Base-by-base conservation (phyloP, 192 early-diverging fungal species). In the Podila epicladia region DNA sequence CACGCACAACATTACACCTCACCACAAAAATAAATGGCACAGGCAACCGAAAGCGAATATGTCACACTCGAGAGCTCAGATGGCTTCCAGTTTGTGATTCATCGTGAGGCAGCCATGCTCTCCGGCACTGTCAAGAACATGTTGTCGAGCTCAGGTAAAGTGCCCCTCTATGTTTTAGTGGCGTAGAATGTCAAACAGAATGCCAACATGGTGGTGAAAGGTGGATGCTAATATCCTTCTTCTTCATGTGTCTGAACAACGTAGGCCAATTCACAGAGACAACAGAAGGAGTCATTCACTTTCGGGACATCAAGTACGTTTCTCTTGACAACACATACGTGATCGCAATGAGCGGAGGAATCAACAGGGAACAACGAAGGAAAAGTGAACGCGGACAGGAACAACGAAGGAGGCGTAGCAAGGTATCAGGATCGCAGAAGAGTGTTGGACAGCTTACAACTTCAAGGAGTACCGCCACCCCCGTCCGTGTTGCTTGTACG, bases 101-200 rank as follows among this genome's bases (percentile, higher is more conserved):
- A 94, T 79, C 90, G 94, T 22, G 85, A 93, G 45, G 95, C 93
- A 64, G 98, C 98, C 58, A 90, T 95, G 87, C 90, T 92, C 20
- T 96, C 96, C 9, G 95, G 96, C 1, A 97, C 98, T 17, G 93
- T 99, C 63, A 94, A 92, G 67, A 98, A 96, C 83, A 97, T 99
- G 96, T 88, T 99, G 3, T 93, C 93, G 22, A 89, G 89, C 60
- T 92, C 97, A 49, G 92, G 92, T 93, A 74, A 35, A 15, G 4
- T 53, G 13, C 4, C 7, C 6, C 7, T 35, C 1, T 26, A 20
- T 48, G n/a, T 67, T 58, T 72, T 76, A 62, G 74, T 74, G 82
- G 74, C 70, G 70, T 53, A 58, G n/a, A 28, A 22, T 22, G 55
- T 45, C 63, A 61, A 57, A 60, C 22, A 15, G n/a, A 31, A 35